These are phyloP conservation scores for Camellia oleifera DNA, from an alignment of 179 eudicot genomes.

Conservation along the genomic window DNA sequence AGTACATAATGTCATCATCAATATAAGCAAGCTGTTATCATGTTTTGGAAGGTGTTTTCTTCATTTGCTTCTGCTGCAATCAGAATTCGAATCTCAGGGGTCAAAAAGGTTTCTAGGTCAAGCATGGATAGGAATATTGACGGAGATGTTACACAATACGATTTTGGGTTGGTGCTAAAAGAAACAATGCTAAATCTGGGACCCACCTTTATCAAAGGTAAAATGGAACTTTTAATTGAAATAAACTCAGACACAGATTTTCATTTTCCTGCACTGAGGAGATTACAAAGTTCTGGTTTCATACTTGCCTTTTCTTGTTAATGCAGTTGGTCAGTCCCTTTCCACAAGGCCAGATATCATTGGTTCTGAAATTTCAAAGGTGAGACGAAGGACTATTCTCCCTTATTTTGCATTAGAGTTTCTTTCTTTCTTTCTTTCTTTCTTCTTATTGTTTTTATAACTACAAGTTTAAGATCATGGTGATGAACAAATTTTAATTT, in stretches of 20 bases:
- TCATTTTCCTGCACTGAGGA: background rate
- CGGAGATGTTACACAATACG: conserved; percentile 39
- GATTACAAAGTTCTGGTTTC: conserved; percentile 11
- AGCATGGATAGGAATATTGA: conserved; percentile 31
- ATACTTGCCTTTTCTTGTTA: conserved; percentile 23
- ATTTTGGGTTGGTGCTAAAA: conserved; percentile 74
- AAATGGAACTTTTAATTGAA: conserved; percentile 15
- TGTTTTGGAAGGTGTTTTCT: conserved; percentile 55
- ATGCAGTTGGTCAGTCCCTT: conserved; percentile 98
- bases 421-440: background rate
- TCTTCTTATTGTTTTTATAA: too few relatives aligned
- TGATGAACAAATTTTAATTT: too few relatives aligned
- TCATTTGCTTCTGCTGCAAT: conserved; percentile 81
- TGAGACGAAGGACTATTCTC: conserved; percentile 27
- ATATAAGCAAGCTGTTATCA: conserved; percentile 7
- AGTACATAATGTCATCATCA: background rate
- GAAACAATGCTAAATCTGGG: conserved; percentile 82
- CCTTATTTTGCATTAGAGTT: background rate
- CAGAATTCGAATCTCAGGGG: conserved; percentile 52
- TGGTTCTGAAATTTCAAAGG: conserved; percentile 84
- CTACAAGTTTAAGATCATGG: too few relatives aligned
- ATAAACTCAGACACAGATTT: background rate
- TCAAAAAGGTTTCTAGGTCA: conserved; percentile 28
- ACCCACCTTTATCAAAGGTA: conserved; percentile 95
- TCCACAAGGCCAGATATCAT: conserved; percentile 97